Conservation (phyloP, 805 yeast genomes). For the Metschnikowia hibisci region DNA sequence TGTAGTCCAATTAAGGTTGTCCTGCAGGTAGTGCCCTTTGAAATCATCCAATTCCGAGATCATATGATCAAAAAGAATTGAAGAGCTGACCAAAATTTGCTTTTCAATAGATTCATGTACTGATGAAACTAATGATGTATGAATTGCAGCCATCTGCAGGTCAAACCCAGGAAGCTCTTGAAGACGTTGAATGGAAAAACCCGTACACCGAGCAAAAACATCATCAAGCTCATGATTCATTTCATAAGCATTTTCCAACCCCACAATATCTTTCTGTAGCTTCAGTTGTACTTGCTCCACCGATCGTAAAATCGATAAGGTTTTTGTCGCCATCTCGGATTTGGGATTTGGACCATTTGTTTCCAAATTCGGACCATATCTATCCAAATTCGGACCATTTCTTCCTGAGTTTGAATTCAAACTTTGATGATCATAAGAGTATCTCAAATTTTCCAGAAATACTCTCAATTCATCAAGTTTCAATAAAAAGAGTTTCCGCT, state of each 20-base stretch:
- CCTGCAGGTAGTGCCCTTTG: neutral
- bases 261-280: constrained; percentile 38
- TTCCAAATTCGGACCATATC: too few species aligned
- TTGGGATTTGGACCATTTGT: too few species aligned
- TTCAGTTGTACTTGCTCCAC: constrained; percentile 26
- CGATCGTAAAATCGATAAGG: neutral
- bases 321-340: neutral
- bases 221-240: constrained; percentile 50
- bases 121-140: constrained; percentile 37
- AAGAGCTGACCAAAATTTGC: constrained; percentile 53
- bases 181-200: constrained; percentile 43
- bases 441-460: neutral
- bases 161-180: constrained; percentile 57
- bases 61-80: constrained; percentile 51
- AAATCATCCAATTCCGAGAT: constrained; percentile 24
- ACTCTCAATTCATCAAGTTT: constrained; percentile 10
- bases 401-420: too few species aligned
- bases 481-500: constrained; percentile 34
- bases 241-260: constrained; percentile 48
- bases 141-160: constrained; percentile 38
- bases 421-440: too few species aligned
- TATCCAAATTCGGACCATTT: too few species aligned
- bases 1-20: neutral
- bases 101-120: constrained; percentile 48
- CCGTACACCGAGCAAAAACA: constrained; percentile 44